Percentiles rank a stretch among this genome's conserved stretches.
Evolutionary conservation across 2,329 filamentous ascomycete genomes (phyloP).

Genomic region (Pseudogymnoascus pannorum): DNA sequence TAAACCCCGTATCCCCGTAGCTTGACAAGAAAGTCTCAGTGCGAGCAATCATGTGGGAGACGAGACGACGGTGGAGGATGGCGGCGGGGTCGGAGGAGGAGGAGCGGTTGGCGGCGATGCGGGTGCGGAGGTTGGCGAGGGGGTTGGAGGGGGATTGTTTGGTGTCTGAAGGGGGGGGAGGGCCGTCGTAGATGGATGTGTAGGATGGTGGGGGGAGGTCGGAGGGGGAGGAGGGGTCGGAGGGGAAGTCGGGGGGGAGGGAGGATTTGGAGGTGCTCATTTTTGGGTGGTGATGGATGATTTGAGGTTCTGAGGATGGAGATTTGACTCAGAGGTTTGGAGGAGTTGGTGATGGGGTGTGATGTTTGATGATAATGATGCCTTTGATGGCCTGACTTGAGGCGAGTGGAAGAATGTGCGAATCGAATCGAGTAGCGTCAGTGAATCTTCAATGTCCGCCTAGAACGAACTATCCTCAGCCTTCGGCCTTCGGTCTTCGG

Average conservation of each 20-base stretch:
- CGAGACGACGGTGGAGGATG: neutral
- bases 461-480: neutral
- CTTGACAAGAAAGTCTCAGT: neutral
- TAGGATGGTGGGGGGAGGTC: conserved; percentile 19
- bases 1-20: neutral
- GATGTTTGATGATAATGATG: neutral
- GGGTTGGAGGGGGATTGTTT: neutral
- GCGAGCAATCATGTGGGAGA: neutral
- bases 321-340: no score
- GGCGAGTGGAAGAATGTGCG: neutral
- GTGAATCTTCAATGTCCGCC: neutral
- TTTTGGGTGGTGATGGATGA: neutral
- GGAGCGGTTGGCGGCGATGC: conserved; percentile 17
- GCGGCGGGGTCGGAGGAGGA: neutral
- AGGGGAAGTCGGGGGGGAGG: conserved; percentile 11
- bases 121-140: conserved; percentile 18
- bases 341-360: neutral
- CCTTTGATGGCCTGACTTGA: neutral
- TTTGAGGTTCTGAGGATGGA: neutral
- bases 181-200: neutral
- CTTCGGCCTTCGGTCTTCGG: neutral
- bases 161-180: neutral
- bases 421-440: neutral
- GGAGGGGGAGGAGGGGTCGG: conserved; percentile 18
- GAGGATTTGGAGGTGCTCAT: conserved; percentile 18